These are phyloP conservation scores for Vitis riparia DNA, from an alignment of 164 flowering plant genomes.

Conservation along the genomic window DNA sequence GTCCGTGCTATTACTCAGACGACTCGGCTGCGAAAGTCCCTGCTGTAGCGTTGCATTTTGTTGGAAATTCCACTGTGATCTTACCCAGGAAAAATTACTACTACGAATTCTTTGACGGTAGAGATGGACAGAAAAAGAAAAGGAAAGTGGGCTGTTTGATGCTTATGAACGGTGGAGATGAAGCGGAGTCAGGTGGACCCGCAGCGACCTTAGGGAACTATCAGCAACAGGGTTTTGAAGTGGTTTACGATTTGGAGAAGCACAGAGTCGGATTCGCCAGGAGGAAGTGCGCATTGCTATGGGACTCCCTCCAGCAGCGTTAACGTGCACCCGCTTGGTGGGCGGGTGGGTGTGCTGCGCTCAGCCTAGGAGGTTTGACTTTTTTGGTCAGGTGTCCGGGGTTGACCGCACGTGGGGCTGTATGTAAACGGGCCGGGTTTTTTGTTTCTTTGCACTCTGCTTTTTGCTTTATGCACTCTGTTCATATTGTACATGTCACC, in stretches of 20 bases:
- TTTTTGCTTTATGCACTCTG: too few species aligned
- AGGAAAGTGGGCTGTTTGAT: conserved; percentile 76
- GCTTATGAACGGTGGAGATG: conserved; percentile 91
- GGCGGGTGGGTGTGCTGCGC: not conserved
- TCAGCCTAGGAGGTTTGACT: not conserved
- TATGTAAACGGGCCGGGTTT: too few species aligned
- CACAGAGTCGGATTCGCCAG: conserved; percentile 71
- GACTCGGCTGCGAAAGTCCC: conserved; percentile 39
- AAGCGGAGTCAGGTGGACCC: conserved; percentile 68
- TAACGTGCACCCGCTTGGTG: conserved; percentile 18
- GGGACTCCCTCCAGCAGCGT: conserved; percentile 52
- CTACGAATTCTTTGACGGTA: conserved; percentile 53
- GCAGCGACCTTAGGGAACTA: conserved; percentile 78
- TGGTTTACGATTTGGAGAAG: conserved; percentile 79
- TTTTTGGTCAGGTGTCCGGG: not conserved
- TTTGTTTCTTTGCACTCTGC: too few species aligned
- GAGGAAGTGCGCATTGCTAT: conserved; percentile 65
- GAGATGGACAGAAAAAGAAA: conserved; percentile 30
- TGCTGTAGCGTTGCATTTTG: conserved; percentile 54
- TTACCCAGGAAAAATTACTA: conserved; percentile 77
- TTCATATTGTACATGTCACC: too few species aligned
- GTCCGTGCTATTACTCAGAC: conserved; percentile 62
- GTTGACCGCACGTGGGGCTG: too few species aligned
- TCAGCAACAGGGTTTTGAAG: conserved; percentile 96
- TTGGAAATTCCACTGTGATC: conserved; percentile 67